Evolutionary conservation across 108 stramenopile genomes (phyloP), one percentile per base, ranked within the genome.

Genomic region (Conticribra guillardii): DNA sequence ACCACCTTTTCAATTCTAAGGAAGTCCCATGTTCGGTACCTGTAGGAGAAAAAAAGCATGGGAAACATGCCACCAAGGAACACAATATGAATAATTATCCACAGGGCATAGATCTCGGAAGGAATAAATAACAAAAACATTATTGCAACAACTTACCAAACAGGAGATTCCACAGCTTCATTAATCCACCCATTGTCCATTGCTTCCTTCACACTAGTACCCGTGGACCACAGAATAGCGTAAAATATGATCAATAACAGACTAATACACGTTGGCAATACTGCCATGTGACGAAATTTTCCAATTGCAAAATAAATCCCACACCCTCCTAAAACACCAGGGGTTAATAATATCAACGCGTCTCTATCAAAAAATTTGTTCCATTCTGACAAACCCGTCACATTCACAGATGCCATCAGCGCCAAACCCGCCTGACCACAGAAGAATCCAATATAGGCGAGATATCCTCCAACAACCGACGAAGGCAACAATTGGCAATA

Each of bases 371-470:
- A 29, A 28, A 94, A 81, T 17, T 74, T 68, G 14, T 54, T 24
- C 90, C 91, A 92, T 0, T 94, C 79, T 14, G 75, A 14, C 8
- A 96, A 19, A 3, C 79, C 69, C 9, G 61, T 62, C 1, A 93
- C 56, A 19, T 84, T 67, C 15, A 85, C 60, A 2, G 56, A 74
- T 9, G 87, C 78, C 89, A 95, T 96, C 23, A 98, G 67, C 22
- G 76, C 84, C 16, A 99, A 56, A 0, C 96, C 97, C 15, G 96
- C 89, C 58, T 97, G 83, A 16, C 96, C 96, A 69, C 97, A 97
- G 60, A 99, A 99, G 57, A 89, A 96, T 0, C 99, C 99, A 83
- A 99, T 99, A 69, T 82, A 99, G 11, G 98, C 99, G 61, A 99
- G 69, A 82, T 99, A 99, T 24, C 99, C 99, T 7, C 97, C 97